These are phyloP conservation scores for Mycena metata DNA, from an alignment of 768 basidiomycete genomes.

Conservation along the genomic window DNA sequence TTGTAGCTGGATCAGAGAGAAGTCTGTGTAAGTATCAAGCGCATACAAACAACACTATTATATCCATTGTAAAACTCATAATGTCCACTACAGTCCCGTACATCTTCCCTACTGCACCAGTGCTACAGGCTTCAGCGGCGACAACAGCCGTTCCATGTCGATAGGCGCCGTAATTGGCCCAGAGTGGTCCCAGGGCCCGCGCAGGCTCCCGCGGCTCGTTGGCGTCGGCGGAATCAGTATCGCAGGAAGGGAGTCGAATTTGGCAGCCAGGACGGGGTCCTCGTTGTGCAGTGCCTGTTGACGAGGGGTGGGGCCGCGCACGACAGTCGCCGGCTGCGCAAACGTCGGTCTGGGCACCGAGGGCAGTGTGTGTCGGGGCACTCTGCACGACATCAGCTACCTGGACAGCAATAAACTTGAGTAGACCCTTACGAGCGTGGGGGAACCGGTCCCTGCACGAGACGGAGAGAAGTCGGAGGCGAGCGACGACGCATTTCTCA, in stretches of 20 bases:
- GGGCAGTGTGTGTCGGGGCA: slow-evolving; percentile 76
- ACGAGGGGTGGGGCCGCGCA: slow-evolving; percentile 40
- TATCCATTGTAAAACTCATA: background rate
- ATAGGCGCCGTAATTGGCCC: slow-evolving; percentile 57
- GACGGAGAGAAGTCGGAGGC: slow-evolving; percentile 75
- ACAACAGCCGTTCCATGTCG: slow-evolving; percentile 62
- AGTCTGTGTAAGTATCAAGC: background rate
- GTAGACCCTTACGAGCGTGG: slow-evolving; percentile 56
- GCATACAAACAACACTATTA: background rate
- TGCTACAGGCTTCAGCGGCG: slow-evolving; percentile 62
- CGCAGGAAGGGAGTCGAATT: slow-evolving; percentile 36
- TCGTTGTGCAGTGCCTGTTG: slow-evolving; percentile 40
- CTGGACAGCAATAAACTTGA: slow-evolving; percentile 25
- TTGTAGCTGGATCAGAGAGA: background rate
- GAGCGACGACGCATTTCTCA: slow-evolving; percentile 73
- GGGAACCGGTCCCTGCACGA: slow-evolving; percentile 73
- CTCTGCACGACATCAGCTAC: slow-evolving; percentile 43
- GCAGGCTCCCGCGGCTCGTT: slow-evolving; percentile 39
- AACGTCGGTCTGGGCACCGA: slow-evolving; percentile 72
- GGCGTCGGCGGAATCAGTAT: slow-evolving; percentile 28
- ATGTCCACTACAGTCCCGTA: background rate
- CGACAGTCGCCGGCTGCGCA: slow-evolving; percentile 48
- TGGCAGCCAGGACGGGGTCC: slow-evolving; percentile 43
- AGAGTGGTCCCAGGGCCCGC: slow-evolving; percentile 75
- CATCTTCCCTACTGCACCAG: slow-evolving; percentile 34